phyloP scores from a whole-genome alignment of 192 early-diverging fungal genomes.

The Coemansia sp. region DNA sequence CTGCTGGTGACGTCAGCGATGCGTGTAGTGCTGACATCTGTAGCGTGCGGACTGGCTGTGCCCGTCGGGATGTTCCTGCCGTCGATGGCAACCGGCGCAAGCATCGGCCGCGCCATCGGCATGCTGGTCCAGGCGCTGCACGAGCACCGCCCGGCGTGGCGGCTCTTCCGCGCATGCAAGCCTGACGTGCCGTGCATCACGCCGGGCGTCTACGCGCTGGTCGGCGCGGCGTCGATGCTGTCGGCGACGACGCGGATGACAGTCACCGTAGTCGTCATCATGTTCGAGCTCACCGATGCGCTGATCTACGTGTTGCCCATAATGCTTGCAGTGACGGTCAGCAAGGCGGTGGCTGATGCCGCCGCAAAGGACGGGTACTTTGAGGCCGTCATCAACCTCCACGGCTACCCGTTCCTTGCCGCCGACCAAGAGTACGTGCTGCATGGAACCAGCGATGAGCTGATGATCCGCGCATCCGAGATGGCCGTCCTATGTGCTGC shows the following conservation, averaged over 20 bases:
- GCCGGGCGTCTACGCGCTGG: constrained; percentile 80
- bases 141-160: constrained; percentile 60
- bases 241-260: constrained; percentile 90
- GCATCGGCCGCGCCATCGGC: constrained; percentile 91
- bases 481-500: constrained; percentile 57
- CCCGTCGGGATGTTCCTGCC: constrained; percentile 86
- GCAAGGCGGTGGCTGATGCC: constrained; percentile 57
- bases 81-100: constrained; percentile 86
- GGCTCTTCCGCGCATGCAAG: constrained; percentile 66
- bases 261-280: constrained; percentile 91
- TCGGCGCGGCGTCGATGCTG: constrained; percentile 83
- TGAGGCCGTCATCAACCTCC: constrained; percentile 59
- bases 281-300: constrained; percentile 98
- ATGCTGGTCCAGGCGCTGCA: constrained; percentile 72
- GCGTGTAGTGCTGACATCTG: constrained; percentile 65
- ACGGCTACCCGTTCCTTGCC: constrained; percentile 70
- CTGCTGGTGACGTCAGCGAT: constrained; percentile 65
- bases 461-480: constrained; percentile 66
- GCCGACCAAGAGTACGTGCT: constrained; percentile 62
- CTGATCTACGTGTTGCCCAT: constrained; percentile 93
- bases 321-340: constrained; percentile 72
- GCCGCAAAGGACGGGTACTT: constrained; percentile 59
- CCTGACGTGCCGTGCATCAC: constrained; percentile 85
- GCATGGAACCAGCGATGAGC: constrained; percentile 59
- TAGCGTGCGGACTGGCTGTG: constrained; percentile 76